These are phyloP conservation scores for Cercospora beticola DNA, from an alignment of 2,329 filamentous ascomycete species.

Conservation along the genomic window DNA sequence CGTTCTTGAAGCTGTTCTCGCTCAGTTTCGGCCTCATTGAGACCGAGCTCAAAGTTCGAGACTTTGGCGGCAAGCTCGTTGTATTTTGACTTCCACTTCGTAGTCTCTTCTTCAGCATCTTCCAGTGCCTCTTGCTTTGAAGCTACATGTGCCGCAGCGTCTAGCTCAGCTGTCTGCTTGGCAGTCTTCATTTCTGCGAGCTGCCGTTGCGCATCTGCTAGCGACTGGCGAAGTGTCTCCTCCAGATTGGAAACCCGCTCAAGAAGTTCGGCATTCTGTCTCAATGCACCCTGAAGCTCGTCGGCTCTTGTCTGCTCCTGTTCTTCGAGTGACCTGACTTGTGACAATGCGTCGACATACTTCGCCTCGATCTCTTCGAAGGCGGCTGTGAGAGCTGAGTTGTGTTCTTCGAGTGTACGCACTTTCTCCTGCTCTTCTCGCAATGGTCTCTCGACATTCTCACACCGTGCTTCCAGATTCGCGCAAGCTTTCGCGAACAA, in stretches of 20 bases:
- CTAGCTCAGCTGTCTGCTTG: slow-evolving; percentile 48
- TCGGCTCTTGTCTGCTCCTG: slow-evolving; percentile 42
- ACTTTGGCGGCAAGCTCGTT: slow-evolving; percentile 15
- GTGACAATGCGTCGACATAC: slow-evolving; percentile 39
- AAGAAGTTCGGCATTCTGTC: slow-evolving; percentile 45
- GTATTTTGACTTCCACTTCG: slow-evolving; percentile 14
- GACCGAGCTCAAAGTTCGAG: slow-evolving; percentile 12
- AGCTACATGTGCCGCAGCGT: slow-evolving; percentile 44
- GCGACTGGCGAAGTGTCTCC: slow-evolving; percentile 25
- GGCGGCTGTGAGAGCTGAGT: slow-evolving; percentile 38
- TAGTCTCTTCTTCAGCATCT: slow-evolving; percentile 42
- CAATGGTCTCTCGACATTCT: slow-evolving; percentile 56
- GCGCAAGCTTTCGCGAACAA: slow-evolving; percentile 55
- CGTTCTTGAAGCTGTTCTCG: slow-evolving; percentile 15
- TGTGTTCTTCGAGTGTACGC: slow-evolving; percentile 38
- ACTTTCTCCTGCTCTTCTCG: slow-evolving; percentile 45
- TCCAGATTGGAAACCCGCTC: slow-evolving; percentile 44
- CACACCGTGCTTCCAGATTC: slow-evolving; percentile 58
- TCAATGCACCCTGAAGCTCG: slow-evolving; percentile 42
- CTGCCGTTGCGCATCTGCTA: slow-evolving; percentile 38
- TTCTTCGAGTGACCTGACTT: slow-evolving; percentile 42
- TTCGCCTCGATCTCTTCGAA: slow-evolving; percentile 42
- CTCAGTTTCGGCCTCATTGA: slow-evolving; percentile 16
- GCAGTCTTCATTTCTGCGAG: slow-evolving; percentile 41
- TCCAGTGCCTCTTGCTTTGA: slow-evolving; percentile 49